These are phyloP conservation scores for Colletotrichum brevisporum DNA, from an alignment of 2,329 filamentous ascomycete genomes.

Conservation along the genomic window DNA sequence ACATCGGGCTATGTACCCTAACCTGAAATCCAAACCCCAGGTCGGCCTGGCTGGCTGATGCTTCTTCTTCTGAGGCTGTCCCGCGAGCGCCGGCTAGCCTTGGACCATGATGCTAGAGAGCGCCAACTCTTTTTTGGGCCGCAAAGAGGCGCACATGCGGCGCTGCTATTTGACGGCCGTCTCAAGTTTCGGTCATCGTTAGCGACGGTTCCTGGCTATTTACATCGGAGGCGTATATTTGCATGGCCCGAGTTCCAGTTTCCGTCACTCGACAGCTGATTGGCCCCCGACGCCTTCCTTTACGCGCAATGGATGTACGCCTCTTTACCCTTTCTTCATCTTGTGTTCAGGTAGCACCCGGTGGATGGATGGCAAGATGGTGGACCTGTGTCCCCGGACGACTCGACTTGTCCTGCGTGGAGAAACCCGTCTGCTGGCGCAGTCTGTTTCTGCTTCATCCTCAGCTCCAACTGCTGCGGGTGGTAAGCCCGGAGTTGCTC, in stretches of 20 bases:
- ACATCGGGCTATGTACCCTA: no score
- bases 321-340: slow-evolving; percentile 3
- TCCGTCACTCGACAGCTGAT: background rate
- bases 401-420: no score
- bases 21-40: background rate
- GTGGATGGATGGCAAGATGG: no score
- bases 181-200: background rate
- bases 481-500: no score
- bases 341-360: no score
- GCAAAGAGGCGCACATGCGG: slow-evolving; percentile 11
- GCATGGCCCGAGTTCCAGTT: slow-evolving; percentile 19
- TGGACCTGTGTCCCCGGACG: no score
- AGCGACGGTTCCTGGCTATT: slow-evolving; percentile 29
- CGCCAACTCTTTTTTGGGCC: slow-evolving; percentile 22
- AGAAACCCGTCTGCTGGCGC: no score
- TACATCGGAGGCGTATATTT: slow-evolving; percentile 10
- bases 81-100: slow-evolving; percentile 10
- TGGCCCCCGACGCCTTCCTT: no score
- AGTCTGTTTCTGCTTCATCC: no score
- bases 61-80: slow-evolving; percentile 5
- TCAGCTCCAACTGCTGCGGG: no score
- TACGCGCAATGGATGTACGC: slow-evolving; percentile 5
- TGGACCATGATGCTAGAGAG: slow-evolving; percentile 7
- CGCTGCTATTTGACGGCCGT: slow-evolving; percentile 16
- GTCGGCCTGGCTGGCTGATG: slow-evolving; percentile 12